Evolutionary conservation across 441 rosid genomes (phyloP), one percentile per base, ranked within the genome.

Genomic region (Adansonia grandidieri): DNA sequence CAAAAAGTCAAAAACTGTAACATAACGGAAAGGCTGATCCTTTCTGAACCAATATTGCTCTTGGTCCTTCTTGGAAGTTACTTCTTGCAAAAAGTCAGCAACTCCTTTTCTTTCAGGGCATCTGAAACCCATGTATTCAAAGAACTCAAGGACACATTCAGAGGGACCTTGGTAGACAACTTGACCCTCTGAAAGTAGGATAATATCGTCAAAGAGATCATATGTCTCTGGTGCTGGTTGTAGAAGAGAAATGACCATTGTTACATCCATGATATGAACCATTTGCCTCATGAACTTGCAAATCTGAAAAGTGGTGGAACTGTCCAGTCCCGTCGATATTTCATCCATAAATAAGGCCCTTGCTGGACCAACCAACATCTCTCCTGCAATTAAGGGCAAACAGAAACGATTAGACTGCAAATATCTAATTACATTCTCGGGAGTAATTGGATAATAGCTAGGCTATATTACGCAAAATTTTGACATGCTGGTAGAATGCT

Each of bases 341-440:
- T 95, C 98, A 77, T 95, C 98, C 98, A 95, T 95, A 62, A 93
- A 85, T 62, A 90, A 86, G 28, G 89, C 98, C 76, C 88, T 93
- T 0, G 98, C 98, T 0, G 98, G 95, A 74, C 98, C 98, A 3
- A 91, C 97, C 84, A 95, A 77, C 98, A 95, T 93, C 82, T 95
- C 98, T 45, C 97, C 98, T 90, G 89, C 17, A 83, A 37, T 73
- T 83, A 80, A 44, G 78, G 62, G 62, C 44, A 42, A 61, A 81
- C n/a, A 67, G 17, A 64, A 83, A 58, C 65, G 51, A 83, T 77
- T 62, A 78, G 67, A 47, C 20, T 28, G 13, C 50, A 37, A 56
- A 62, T 2, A 17, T n/a, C 14, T 10, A 24, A 56, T 8, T 28
- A 11, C 37, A 24, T 24, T 10, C 66, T 50, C 54, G 14, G 9